phyloP scores from a whole-genome alignment of 2,329 filamentous ascomycete genomes.

The Trichoderma hamatum region DNA sequence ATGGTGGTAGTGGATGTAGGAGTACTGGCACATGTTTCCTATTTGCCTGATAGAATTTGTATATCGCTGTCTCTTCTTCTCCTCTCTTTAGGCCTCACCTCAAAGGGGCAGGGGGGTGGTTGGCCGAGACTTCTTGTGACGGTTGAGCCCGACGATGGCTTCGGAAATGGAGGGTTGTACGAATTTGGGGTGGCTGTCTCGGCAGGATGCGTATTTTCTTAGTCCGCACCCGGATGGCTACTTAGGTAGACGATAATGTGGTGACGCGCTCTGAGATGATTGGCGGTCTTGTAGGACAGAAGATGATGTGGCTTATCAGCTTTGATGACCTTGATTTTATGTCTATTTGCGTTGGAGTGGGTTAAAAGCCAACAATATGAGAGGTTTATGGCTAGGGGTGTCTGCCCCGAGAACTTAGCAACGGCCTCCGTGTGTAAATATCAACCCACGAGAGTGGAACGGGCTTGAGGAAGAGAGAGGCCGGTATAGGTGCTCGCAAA shows the following conservation, averaged over 20 bases:
- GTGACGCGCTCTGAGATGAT: not conserved
- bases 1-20: constrained; percentile 57
- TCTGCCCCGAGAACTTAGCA: not conserved
- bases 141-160: constrained; percentile 17
- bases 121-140: constrained; percentile 7
- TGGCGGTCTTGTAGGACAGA: not conserved
- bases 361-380: not conserved
- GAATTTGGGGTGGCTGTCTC: constrained; percentile 30
- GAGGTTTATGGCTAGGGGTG: not conserved
- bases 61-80: not conserved
- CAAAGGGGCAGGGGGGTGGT: not conserved
- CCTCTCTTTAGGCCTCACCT: not conserved
- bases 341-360: not conserved
- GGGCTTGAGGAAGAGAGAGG: not conserved
- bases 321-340: constrained; percentile 3
- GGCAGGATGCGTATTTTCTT: constrained; percentile 29
- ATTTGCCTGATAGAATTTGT: not conserved
- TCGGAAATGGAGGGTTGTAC: constrained; percentile 26
- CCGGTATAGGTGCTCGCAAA: not conserved
- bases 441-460: not conserved
- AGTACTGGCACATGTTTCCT: constrained; percentile 52
- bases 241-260: not conserved
- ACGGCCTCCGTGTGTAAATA: not conserved
- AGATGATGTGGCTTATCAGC: constrained; percentile 14
- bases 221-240: not conserved